Base-by-base conservation (phyloP, 2,329 filamentous ascomycete species). In the Ascochyta viciae-villosae region DNA sequence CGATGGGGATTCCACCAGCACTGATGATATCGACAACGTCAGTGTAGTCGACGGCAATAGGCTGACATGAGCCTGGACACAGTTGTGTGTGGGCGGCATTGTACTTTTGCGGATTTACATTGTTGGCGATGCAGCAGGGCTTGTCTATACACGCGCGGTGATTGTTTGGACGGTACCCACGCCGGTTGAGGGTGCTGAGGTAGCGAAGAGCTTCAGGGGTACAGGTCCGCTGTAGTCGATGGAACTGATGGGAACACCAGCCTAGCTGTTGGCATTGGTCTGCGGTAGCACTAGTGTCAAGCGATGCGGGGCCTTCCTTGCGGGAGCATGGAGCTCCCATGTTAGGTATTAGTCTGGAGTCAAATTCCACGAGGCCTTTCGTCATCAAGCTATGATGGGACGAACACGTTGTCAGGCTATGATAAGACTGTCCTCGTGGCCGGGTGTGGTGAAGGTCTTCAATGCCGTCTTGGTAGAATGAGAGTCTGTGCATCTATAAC, bases 161-260 rank as follows among this genome's bases (percentile, higher is more conserved):
- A 7, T 57, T 16, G 42, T 35, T 48, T 19, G 41, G 38, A 13
- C 46, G 46, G 27, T 46, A 56, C n/a, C 24, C 19, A 23, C 41
- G 35, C 15, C 41, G 47, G 41, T 56, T 23, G 33, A 45, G 34
- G 19, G 34, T 52, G 33, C 40, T 44, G 40, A 52, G 49, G 41
- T 45, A 52, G 40, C 26, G 40, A 8, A 52, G 41, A n/a, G 49
- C 39, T n/a, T 15, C 37, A 19, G 49, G 13, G 12, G 29, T 27
- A 24, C 26, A 45, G 10, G 19, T 19, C 27, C 24, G 53, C n/a
- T 42, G 43, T 8, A 54, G 24, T 19, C 44, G 29, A 19, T 29
- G 43, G 16, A 44, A 27, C 19, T 54, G 51, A 16, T 54, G 51
- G 9, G 38, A 13, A 37, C 51, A 54, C 51, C 51, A 54, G 23